Base-by-base conservation (phyloP, 768 basidiomycete genomes). In the Agaricus sinodeliciosus region DNA sequence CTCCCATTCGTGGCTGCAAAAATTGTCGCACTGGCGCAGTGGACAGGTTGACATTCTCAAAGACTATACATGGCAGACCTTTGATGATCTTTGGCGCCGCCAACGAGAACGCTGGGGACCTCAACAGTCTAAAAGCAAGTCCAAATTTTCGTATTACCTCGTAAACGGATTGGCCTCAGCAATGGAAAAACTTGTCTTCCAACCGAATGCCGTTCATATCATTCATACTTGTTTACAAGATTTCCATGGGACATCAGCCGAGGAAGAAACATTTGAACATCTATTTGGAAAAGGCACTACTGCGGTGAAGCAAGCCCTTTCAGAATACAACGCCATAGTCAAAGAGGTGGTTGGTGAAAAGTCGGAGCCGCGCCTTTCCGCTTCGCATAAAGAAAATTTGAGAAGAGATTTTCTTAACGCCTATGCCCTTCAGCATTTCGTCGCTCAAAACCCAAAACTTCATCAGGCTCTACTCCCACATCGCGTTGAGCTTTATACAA, bases 371-470 rank as follows among this genome's bases (percentile, higher is more conserved):
- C 8, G 31, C 74, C 5, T 16, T 39, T n/a, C 37, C 3, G 15
- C 12, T 39, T 13, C 37, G 4, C 25, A n/a, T 26, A 11, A 12
- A n/a, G 8, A 26, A 12, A 25, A 36, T 6, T 60, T 82, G 80
- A 0, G 81, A 39, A 13, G 37, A 39, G 51, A 52, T 28, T 52
- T 52, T 9, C 43, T 52, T 15, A 52, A 52, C 18, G 51, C 51
- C 1, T 34, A 45, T 11, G 51, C 43, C 5, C 43, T 52, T n/a
- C 51, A 52, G 11, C 36, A 52, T 13, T 39, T 52, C 36, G 51
- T 52, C n/a, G 25, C 34, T 12, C 51, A 52, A 18, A 52, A 45
- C 25, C 34, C 44, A 15, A 52, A 52, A 26, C 35, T 52, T 3
- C 51, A 45, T 52, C 43, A 43, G 13, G 28, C 31, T 9, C 22